phyloP scores from a whole-genome alignment of 2,329 filamentous ascomycete species.

The Colletotrichum karsti region DNA sequence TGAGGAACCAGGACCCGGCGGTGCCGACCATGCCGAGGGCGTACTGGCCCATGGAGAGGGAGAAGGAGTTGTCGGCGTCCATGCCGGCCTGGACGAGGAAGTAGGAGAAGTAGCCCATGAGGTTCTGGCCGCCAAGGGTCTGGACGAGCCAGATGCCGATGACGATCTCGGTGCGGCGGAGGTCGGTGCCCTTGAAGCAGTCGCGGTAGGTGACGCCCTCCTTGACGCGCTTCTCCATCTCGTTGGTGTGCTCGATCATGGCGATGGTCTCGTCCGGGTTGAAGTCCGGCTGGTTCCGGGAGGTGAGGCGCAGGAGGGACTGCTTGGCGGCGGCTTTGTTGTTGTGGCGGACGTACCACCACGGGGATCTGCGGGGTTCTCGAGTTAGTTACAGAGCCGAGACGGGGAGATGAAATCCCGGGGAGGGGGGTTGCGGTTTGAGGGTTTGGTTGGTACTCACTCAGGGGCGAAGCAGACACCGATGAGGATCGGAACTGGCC shows the following conservation, averaged over 20 bases:
- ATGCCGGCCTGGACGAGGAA: slow-evolving; percentile 53
- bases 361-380: slow-evolving; percentile 49
- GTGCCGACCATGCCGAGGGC: slow-evolving; percentile 61
- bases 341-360: slow-evolving; percentile 58
- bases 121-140: slow-evolving; percentile 54
- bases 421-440: no score
- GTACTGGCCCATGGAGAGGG: slow-evolving; percentile 56
- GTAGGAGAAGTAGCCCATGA: slow-evolving; percentile 45
- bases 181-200: slow-evolving; percentile 61
- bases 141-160: slow-evolving; percentile 58
- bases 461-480: slow-evolving; percentile 57
- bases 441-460: slow-evolving; percentile 32
- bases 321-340: slow-evolving; percentile 48
- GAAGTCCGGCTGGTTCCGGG: slow-evolving; percentile 45
- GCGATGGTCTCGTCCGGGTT: slow-evolving; percentile 57
- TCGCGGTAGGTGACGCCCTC: slow-evolving; percentile 55
- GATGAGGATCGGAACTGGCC: slow-evolving; percentile 55
- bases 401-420: neutral
- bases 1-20: slow-evolving; percentile 58
- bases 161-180: slow-evolving; percentile 62
- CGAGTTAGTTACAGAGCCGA: neutral
- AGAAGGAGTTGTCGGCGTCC: slow-evolving; percentile 51
- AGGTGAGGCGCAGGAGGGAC: slow-evolving; percentile 51
- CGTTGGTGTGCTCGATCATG: slow-evolving; percentile 63
- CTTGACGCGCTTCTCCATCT: slow-evolving; percentile 52